Evolutionary conservation across 2,329 filamentous ascomycete genomes (phyloP).

Genomic region (Sarocladiaceae sp.): DNA sequence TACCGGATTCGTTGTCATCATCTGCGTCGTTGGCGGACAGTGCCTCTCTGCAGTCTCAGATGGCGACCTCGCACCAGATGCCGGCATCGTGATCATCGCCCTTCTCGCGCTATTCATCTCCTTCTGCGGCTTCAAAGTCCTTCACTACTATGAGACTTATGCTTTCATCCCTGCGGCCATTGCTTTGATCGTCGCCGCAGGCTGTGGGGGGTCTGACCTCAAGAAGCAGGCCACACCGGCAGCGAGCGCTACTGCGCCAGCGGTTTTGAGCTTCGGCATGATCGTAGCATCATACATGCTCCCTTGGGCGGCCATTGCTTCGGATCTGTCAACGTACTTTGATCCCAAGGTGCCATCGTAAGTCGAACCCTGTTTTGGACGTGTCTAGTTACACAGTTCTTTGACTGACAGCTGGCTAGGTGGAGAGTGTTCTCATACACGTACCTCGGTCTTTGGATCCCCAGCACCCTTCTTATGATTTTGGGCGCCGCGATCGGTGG

Average conservation of each 20-base stretch:
- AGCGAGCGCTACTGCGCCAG: conserved; percentile 34
- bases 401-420: conserved; percentile 15
- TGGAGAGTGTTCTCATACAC: conserved; percentile 47
- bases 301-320: conserved; percentile 52
- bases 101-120: conserved; percentile 52
- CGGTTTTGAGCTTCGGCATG: conserved; percentile 51
- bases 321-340: conserved; percentile 57
- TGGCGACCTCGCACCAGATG: conserved; percentile 41
- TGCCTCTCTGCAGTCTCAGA: conserved; percentile 48
- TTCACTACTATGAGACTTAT: conserved; percentile 53
- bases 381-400: neutral
- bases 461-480: conserved; percentile 53
- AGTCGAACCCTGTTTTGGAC: conserved; percentile 17
- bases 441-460: conserved; percentile 48
- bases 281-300: conserved; percentile 59
- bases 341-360: conserved; percentile 47
- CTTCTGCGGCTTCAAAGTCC: conserved; percentile 52
- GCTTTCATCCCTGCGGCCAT: conserved; percentile 51
- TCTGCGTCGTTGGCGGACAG: conserved; percentile 54
- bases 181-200: conserved; percentile 47
- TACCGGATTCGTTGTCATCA: conserved; percentile 57
- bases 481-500: conserved; percentile 60
- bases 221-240: conserved; percentile 37
- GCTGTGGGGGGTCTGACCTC: conserved; percentile 45
- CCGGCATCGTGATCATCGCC: conserved; percentile 56